A percentile compares a stretch with the other conserved stretches of the same genome.
Conservation (phyloP, 257 asterid species). For the Pogostemon cablin region DNA sequence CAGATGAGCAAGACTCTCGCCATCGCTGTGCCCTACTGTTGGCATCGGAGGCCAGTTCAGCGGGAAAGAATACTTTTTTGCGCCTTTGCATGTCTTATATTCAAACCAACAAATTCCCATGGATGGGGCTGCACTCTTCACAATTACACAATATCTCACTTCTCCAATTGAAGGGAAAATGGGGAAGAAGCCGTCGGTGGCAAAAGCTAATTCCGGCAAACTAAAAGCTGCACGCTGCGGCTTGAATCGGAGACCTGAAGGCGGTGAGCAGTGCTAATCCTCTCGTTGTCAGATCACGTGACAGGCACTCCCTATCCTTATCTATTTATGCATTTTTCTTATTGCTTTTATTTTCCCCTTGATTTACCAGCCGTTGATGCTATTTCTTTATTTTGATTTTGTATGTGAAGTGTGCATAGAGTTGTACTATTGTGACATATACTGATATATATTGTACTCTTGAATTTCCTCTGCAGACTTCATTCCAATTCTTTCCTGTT, state of each 20-base stretch:
- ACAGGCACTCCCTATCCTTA: conserved; percentile 87
- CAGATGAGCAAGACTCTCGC: too few species aligned
- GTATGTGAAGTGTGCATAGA: neutral
- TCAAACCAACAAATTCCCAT: too few species aligned
- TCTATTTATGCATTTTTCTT: neutral
- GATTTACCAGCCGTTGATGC: neutral
- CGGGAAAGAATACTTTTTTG: too few species aligned
- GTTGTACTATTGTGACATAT: too few species aligned
- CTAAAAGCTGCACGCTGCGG: conserved; percentile 77
- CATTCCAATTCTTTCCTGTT: too few species aligned
- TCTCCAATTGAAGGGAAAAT: conserved; percentile 20
- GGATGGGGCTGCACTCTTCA: too few species aligned
- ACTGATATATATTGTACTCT: too few species aligned
- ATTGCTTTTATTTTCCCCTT: neutral
- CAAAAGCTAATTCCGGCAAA: conserved; percentile 33
- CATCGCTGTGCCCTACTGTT: too few species aligned
- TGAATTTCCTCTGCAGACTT: too few species aligned
- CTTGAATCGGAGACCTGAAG: conserved; percentile 81
- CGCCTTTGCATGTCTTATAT: too few species aligned
- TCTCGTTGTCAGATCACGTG: conserved; percentile 78
- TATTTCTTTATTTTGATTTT: neutral
- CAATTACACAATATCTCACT: neutral
- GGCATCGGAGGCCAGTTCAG: too few species aligned
- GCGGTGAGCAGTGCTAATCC: conserved; percentile 83
- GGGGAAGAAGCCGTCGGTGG: conserved; percentile 45